Percentiles rank a stretch among this genome's conserved stretches.
Evolutionary conservation across 1,284 basidiomycete species (phyloP).

Genomic region (Fistulinella cinereoalba): DNA sequence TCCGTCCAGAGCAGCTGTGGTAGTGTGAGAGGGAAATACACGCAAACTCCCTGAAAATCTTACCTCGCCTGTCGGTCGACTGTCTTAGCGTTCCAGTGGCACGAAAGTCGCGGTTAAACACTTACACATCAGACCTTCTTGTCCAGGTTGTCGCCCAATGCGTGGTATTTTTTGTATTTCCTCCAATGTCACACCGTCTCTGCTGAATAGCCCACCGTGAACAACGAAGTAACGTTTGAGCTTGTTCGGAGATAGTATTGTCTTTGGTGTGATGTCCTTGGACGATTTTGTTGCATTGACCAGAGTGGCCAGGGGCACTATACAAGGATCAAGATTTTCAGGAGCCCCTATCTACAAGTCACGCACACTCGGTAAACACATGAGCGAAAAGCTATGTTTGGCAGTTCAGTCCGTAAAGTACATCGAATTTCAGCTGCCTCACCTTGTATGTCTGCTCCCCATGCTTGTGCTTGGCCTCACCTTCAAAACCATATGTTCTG

Average conservation of each 20-base stretch:
- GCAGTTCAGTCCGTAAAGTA: constrained; percentile 13
- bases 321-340: constrained; percentile 7
- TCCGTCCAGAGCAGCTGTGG: constrained; percentile 85
- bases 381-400: constrained; percentile 78
- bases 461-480: constrained; percentile 94
- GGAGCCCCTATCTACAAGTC: background rate
- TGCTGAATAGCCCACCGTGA: constrained; percentile 95
- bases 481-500: constrained; percentile 91
- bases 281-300: constrained; percentile 72
- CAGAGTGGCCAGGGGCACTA: constrained; percentile 90
- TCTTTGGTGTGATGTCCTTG: constrained; percentile 37
- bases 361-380: constrained; percentile 83
- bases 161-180: constrained; percentile 89
- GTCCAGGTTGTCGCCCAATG: constrained; percentile 88
- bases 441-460: constrained; percentile 90
- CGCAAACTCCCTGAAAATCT: constrained; percentile 5
- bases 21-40: constrained; percentile 11
- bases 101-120: constrained; percentile 19
- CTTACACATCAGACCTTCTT: constrained; percentile 93
- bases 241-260: constrained; percentile 82
- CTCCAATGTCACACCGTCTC: constrained; percentile 90
- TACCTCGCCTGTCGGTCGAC: constrained; percentile 52
- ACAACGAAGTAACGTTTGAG: constrained; percentile 92
- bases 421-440: constrained; percentile 3
- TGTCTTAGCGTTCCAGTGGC: constrained; percentile 6